These are phyloP conservation scores for Micractinium conductrix DNA, from an alignment of 139 green algal genomes.

Conservation along the genomic window DNA sequence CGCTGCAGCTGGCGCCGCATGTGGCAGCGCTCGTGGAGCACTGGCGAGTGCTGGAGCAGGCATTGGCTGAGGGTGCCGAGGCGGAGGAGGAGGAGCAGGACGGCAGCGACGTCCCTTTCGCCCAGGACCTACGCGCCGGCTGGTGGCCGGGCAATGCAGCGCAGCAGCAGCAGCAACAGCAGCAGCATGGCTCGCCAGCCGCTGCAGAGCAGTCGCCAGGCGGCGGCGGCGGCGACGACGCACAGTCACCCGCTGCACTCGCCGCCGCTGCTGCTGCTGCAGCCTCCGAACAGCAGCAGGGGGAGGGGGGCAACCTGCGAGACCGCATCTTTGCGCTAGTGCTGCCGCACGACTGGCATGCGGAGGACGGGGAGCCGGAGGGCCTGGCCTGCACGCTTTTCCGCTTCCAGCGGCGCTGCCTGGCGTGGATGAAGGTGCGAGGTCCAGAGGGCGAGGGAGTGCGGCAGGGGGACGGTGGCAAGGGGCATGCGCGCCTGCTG, in stretches of 20 bases:
- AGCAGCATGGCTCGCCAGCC: not conserved
- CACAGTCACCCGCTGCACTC: not conserved
- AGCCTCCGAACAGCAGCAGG: too few species aligned
- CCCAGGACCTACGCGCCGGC: not conserved
- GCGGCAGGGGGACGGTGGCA: too few species aligned
- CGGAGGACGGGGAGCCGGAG: constrained; percentile 44
- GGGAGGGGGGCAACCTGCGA: constrained; percentile 9
- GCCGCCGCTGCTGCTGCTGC: not conserved
- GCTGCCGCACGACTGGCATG: constrained; percentile 48
- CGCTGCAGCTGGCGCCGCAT: not conserved
- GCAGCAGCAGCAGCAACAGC: not conserved
- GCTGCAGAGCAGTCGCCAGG: not conserved
- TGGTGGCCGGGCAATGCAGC: not conserved
- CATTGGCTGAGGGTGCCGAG: not conserved
- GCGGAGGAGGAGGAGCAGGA: not conserved
- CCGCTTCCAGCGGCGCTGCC: constrained; percentile 65
- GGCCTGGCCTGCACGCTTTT: constrained; percentile 67
- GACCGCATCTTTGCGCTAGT: constrained; percentile 58
- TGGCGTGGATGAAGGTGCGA: too few species aligned
- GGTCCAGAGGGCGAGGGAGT: too few species aligned
- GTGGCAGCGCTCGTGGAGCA: not conserved
- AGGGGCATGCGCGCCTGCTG: too few species aligned
- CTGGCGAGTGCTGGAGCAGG: not conserved
- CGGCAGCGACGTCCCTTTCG: not conserved
- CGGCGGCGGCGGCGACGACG: too few species aligned